phyloP scores from a whole-genome alignment of 345 rosid genomes.

The Cardiospermum halicacabum region DNA sequence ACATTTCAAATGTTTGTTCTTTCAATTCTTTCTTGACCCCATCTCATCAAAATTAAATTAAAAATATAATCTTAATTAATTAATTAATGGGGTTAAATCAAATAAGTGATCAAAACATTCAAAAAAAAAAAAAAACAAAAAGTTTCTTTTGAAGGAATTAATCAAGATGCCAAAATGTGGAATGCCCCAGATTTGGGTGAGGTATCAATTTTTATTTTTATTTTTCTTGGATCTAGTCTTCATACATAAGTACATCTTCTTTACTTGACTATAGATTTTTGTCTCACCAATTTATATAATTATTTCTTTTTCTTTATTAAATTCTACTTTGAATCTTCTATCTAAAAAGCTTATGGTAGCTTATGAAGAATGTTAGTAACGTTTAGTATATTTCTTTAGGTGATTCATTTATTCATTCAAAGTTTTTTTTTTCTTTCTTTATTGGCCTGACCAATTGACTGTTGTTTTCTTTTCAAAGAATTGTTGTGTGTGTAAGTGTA shows the following conservation, averaged over 20 bases:
- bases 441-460: neutral
- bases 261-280: slow-evolving; percentile 18
- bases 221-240: slow-evolving; percentile 17
- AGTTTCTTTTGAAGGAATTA: neutral
- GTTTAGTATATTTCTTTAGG: neutral
- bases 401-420: neutral
- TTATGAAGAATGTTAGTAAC: slow-evolving; percentile 2
- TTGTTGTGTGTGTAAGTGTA: neutral
- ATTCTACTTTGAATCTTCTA: slow-evolving; percentile 38
- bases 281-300: neutral
- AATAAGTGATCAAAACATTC: slow-evolving; percentile 9
- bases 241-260: slow-evolving; percentile 16
- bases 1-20: neutral
- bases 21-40: neutral
- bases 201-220: too few species aligned
- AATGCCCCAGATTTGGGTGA: slow-evolving; percentile 49
- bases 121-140: neutral
- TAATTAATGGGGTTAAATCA: too few species aligned
- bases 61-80: neutral
- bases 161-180: slow-evolving; percentile 22
- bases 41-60: too few species aligned
- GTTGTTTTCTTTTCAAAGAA: neutral
- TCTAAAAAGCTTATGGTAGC: slow-evolving; percentile 14
- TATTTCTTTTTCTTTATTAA: slow-evolving; percentile 17
- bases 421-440: neutral